Percentiles rank a stretch among this genome's conserved stretches.
Conservation (phyloP, 148 eudicot species). For the Salicornia ramosissima region DNA sequence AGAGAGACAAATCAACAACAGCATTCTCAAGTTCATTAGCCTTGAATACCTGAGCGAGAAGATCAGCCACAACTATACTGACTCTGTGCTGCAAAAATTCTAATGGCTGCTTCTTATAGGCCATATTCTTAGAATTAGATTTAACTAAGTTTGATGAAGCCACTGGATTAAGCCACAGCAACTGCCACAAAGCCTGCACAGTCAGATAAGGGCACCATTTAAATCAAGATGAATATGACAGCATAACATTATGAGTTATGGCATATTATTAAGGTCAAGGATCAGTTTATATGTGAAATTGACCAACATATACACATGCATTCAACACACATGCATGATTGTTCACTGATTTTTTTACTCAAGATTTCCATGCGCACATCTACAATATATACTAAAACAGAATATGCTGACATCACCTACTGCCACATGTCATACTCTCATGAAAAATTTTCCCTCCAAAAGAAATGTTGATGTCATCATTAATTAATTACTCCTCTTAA, state of each 20-base stretch:
- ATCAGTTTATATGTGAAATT: neutral
- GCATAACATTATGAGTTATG: neutral
- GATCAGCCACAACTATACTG: slow-evolving; percentile 78
- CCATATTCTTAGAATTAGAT: slow-evolving; percentile 31
- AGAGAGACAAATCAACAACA: slow-evolving; percentile 1
- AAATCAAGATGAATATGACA: neutral
- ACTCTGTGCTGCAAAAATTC: slow-evolving; percentile 86
- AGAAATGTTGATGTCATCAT: too few species aligned
- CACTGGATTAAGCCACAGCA: slow-evolving; percentile 78
- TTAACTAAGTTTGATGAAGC: slow-evolving; percentile 41
- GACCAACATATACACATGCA: slow-evolving; percentile 1
- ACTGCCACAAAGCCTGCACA: slow-evolving; percentile 88
- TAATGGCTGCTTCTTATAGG: slow-evolving; percentile 55
- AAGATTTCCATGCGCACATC: neutral
- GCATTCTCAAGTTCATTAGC: neutral
- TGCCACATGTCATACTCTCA: too few species aligned
- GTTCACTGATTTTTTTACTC: neutral
- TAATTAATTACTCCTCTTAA: too few species aligned
- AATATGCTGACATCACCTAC: too few species aligned
- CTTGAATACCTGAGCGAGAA: slow-evolving; percentile 72
- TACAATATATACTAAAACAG: too few species aligned
- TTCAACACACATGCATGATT: neutral
- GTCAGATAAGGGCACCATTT: slow-evolving; percentile 9
- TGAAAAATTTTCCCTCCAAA: too few species aligned
- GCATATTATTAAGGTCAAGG: neutral